Evolutionary conservation across 2,329 filamentous ascomycete genomes (phyloP).

Genomic region (Beauveria medogensis): DNA sequence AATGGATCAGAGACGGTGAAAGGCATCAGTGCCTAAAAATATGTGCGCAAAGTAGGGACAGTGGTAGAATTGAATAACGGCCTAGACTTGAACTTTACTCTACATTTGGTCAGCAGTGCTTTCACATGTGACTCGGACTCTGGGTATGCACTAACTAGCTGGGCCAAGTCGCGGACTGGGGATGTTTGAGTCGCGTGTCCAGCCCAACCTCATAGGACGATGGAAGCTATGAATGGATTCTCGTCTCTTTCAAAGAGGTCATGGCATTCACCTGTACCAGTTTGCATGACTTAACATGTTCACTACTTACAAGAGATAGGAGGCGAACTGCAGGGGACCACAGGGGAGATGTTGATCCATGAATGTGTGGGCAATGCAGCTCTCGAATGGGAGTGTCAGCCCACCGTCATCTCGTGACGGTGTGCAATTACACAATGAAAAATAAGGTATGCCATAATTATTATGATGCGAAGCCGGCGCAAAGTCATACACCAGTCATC

Average conservation of each 20-base stretch:
- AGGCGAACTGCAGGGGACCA: too few relatives aligned
- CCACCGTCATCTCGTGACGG: too few relatives aligned
- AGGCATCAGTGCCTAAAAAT: background rate
- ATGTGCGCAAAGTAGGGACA: background rate
- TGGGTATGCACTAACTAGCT: background rate
- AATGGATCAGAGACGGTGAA: background rate
- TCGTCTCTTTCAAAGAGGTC: too few relatives aligned
- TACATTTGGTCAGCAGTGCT: background rate
- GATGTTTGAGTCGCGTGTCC: background rate
- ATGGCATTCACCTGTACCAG: too few relatives aligned
- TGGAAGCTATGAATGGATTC: background rate
- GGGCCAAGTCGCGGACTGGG: background rate
- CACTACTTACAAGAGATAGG: too few relatives aligned
- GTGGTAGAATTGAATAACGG: background rate
- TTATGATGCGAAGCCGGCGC: background rate
- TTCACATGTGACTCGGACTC: constrained; percentile 2
- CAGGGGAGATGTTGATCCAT: too few relatives aligned
- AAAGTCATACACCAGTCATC: background rate
- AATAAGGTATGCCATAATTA: too few relatives aligned
- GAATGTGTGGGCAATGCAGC: too few relatives aligned
- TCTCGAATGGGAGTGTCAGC: too few relatives aligned
- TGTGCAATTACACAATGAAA: too few relatives aligned
- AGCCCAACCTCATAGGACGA: background rate
- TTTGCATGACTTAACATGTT: too few relatives aligned
- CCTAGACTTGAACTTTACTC: background rate